phyloP scores from a whole-genome alignment of 441 rosid genomes.

The Sinapis alba region DNA sequence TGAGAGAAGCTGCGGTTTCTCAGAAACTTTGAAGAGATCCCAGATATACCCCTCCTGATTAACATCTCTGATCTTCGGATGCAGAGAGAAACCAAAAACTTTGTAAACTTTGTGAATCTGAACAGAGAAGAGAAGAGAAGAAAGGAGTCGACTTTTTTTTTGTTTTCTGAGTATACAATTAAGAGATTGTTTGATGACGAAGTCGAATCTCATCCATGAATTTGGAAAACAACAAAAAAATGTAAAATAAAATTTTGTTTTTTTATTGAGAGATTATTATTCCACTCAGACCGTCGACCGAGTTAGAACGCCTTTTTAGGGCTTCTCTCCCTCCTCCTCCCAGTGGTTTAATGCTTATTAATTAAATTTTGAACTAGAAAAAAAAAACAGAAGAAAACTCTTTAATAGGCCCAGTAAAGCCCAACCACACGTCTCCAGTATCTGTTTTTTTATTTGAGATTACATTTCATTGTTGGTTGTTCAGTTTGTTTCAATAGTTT shows the following conservation, averaged over 20 bases:
- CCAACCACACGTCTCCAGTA: not conserved
- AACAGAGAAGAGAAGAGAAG: not conserved
- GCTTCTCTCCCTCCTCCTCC: not conserved
- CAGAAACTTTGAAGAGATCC: slow-evolving; percentile 42
- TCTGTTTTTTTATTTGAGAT: too few relatives aligned
- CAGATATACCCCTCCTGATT: slow-evolving; percentile 37
- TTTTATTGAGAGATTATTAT: not conserved
- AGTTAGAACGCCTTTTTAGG: not conserved
- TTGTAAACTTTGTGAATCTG: slow-evolving; percentile 23
- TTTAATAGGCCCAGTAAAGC: not conserved
- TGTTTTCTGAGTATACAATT: not conserved
- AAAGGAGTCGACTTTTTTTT: slow-evolving; percentile 12
- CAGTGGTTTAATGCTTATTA: not conserved
- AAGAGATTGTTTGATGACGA: slow-evolving; percentile 24
- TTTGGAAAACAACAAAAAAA: not conserved
- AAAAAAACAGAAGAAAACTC: not conserved
- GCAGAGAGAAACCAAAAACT: not conserved
- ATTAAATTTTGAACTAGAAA: too few relatives aligned
- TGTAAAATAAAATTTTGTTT: not conserved
- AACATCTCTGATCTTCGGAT: slow-evolving; percentile 40
- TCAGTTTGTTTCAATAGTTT: too few relatives aligned
- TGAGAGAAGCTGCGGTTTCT: slow-evolving; percentile 39
- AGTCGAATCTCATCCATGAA: slow-evolving; percentile 42
- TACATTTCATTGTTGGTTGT: too few relatives aligned
- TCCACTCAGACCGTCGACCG: not conserved